Evolutionary conservation across 176 grass and related monocot species (phyloP).

Genomic region (Panicum miliaceum): DNA sequence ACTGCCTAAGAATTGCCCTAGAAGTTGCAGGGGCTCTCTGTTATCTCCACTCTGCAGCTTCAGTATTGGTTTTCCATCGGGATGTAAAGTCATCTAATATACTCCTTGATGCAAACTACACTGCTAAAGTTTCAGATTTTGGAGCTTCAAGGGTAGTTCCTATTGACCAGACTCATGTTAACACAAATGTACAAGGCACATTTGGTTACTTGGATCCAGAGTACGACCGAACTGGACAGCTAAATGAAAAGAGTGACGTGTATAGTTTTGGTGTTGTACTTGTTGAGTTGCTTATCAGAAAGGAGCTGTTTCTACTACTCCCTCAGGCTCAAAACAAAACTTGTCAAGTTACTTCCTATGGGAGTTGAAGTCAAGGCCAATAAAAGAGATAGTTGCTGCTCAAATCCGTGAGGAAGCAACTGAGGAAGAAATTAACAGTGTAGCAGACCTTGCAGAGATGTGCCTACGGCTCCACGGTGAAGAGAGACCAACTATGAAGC

Average conservation of each 20-base stretch:
- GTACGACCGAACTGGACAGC: slow-evolving; percentile 32
- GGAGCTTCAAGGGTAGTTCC: slow-evolving; percentile 47
- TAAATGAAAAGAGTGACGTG: slow-evolving; percentile 51
- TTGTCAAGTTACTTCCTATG: background rate
- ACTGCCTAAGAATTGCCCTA: slow-evolving; percentile 15
- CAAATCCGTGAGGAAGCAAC: slow-evolving; percentile 8
- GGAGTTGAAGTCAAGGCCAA: background rate
- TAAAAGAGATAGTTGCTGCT: background rate
- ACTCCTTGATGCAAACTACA: slow-evolving; percentile 19
- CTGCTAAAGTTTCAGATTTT: slow-evolving; percentile 49
- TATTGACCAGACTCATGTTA: slow-evolving; percentile 37
- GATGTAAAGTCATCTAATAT: slow-evolving; percentile 50
- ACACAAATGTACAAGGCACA: slow-evolving; percentile 42
- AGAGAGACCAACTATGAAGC: slow-evolving; percentile 21
- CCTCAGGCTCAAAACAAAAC: background rate
- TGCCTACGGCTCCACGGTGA: slow-evolving; percentile 1
- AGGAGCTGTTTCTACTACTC: background rate
- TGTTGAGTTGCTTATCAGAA: slow-evolving; percentile 25
- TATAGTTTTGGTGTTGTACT: slow-evolving; percentile 48
- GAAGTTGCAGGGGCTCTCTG: slow-evolving; percentile 39
- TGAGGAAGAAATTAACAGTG: background rate
- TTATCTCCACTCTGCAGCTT: slow-evolving; percentile 29
- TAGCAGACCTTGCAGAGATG: slow-evolving; percentile 6
- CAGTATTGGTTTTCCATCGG: slow-evolving; percentile 44
- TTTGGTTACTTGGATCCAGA: slow-evolving; percentile 48